Evolutionary conservation across 768 basidiomycete genomes (phyloP).

Genomic region (Guyanaporus albipodus): DNA sequence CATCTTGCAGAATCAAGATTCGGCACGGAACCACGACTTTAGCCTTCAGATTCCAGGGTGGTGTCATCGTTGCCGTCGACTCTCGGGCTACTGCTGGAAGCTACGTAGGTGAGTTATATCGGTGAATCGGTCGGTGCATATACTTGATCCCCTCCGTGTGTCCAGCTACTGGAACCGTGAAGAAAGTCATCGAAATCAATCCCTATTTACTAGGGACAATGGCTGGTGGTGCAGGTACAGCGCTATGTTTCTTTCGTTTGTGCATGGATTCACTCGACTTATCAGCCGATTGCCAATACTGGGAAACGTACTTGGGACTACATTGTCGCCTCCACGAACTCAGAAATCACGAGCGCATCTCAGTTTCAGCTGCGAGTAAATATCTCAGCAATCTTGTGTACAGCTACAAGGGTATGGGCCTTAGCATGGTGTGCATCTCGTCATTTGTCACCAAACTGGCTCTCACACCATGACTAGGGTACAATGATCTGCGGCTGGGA

Average conservation of each 20-base stretch:
- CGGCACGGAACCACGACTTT: constrained; percentile 98
- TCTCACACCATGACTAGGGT: constrained; percentile 49
- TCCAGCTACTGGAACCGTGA: constrained; percentile 91
- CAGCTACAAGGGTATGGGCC: constrained; percentile 97
- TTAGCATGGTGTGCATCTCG: constrained; percentile 81
- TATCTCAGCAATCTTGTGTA: constrained; percentile 97
- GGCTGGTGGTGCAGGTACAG: constrained; percentile 95
- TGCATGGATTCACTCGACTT: constrained; percentile 2
- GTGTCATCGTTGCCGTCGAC: constrained; percentile 99
- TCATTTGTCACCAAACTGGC: background rate
- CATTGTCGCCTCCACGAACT: constrained; percentile 97
- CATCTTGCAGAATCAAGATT: constrained; percentile 94
- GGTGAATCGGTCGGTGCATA: background rate
- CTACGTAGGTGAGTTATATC: constrained; percentile 73
- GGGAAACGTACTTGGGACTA: constrained; percentile 99
- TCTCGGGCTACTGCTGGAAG: constrained; percentile 96
- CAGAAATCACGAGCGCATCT: constrained; percentile 93
- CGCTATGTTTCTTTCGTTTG: background rate
- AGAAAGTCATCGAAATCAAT: constrained; percentile 99
- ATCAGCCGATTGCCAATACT: constrained; percentile 91
- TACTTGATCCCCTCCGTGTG: background rate
- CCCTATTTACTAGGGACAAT: constrained; percentile 98
- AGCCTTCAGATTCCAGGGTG: constrained; percentile 94
- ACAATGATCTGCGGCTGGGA: constrained; percentile 99
- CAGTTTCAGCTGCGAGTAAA: constrained; percentile 98